Percentiles rank a stretch among this genome's conserved stretches.
These are phyloP conservation scores for Begonia masoniana DNA, from an alignment of 306 rosid species.

Conservation along the genomic window DNA sequence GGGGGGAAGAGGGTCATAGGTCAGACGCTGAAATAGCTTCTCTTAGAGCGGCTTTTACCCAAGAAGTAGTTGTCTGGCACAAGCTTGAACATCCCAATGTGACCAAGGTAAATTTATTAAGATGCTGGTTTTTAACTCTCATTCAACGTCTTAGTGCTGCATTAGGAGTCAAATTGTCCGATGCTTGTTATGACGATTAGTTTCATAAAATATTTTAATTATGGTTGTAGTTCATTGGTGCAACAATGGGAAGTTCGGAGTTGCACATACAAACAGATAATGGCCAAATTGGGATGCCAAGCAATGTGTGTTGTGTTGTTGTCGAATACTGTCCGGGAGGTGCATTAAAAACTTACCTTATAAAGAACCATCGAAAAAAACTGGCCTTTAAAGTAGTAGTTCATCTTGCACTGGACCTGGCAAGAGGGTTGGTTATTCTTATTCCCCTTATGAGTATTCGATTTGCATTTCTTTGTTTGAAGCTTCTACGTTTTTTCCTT, in stretches of 20 bases:
- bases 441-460: conserved; percentile 17
- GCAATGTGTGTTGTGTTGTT: conserved; percentile 69
- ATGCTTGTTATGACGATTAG: neutral
- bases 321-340: conserved; percentile 93
- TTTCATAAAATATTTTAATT: neutral
- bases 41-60: conserved; percentile 71
- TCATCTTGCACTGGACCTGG: conserved; percentile 96
- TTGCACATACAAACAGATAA: conserved; percentile 78
- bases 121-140: conserved; percentile 5
- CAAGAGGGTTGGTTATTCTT: conserved; percentile 64
- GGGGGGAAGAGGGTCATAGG: conserved; percentile 91
- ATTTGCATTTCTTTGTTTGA: no score
- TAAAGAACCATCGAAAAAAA: conserved; percentile 85
- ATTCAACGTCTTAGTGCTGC: neutral
- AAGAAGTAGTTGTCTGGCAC: conserved; percentile 92
- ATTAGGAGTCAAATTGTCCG: neutral
- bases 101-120: conserved; percentile 42
- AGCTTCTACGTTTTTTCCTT: neutral
- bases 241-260: conserved; percentile 80
- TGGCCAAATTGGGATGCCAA: conserved; percentile 87
- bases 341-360: conserved; percentile 88
- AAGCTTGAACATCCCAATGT: conserved; percentile 90
- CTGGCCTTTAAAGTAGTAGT: conserved; percentile 94
- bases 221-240: conserved; percentile 69
- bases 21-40: conserved; percentile 86